phyloP scores from a whole-genome alignment of 2,329 filamentous ascomycete genomes.

The Xylariaceae sp. region DNA sequence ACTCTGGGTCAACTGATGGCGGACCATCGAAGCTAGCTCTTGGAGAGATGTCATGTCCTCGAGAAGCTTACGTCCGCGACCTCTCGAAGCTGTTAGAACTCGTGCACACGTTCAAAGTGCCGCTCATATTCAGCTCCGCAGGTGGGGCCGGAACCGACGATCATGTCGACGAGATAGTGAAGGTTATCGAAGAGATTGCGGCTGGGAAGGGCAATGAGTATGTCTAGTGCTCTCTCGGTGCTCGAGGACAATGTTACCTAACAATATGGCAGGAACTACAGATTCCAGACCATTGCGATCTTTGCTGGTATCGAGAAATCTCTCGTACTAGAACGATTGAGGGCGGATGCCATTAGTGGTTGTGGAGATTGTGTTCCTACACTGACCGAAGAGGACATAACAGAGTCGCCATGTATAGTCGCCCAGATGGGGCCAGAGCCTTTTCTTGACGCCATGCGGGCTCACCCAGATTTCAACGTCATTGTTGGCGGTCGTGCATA shows the following conservation, averaged over 20 bases:
- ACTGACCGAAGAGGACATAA: conserved; percentile 46
- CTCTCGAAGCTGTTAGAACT: conserved; percentile 47
- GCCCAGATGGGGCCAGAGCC: conserved; percentile 54
- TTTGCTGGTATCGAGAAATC: conserved; percentile 47
- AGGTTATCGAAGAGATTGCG: conserved; percentile 47
- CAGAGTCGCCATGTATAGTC: conserved; percentile 44
- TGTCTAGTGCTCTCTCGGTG: background rate
- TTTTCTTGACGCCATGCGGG: conserved; percentile 42
- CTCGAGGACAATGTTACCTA: background rate
- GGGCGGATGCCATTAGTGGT: conserved; percentile 38
- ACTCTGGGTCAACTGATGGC: conserved; percentile 45
- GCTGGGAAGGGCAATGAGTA: conserved; percentile 35
- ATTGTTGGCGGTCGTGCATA: conserved; percentile 54
- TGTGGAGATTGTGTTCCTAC: conserved; percentile 51
- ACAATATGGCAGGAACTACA: conserved; percentile 25
- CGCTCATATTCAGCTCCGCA: conserved; percentile 51
- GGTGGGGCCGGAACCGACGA: conserved; percentile 55
- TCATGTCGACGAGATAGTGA: conserved; percentile 48
- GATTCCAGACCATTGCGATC: conserved; percentile 46
- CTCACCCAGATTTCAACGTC: conserved; percentile 45
- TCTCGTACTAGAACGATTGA: conserved; percentile 1
- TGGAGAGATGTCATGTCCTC: conserved; percentile 47
- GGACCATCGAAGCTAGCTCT: conserved; percentile 50
- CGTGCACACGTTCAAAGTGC: conserved; percentile 42
- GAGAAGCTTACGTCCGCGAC: conserved; percentile 50